Conservation (phyloP, 495 filamentous ascomycete species). For the Trichoderma asperelloides region DNA sequence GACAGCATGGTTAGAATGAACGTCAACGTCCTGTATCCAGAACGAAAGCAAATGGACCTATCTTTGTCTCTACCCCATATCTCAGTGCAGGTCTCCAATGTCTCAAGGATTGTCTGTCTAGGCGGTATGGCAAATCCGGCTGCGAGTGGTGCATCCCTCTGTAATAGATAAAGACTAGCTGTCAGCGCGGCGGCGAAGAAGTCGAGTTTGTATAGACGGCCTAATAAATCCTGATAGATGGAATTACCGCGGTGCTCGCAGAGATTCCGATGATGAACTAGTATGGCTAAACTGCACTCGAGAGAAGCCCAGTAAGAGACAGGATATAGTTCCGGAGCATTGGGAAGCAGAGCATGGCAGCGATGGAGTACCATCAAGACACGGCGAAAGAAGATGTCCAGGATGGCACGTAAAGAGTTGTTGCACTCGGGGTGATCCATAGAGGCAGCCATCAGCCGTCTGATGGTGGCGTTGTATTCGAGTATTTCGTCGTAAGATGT, state of each 20-base stretch:
- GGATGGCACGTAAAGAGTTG: background rate
- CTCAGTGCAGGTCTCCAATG: background rate
- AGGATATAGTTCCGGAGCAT: background rate
- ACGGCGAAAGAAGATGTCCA: background rate
- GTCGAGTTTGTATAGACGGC: background rate
- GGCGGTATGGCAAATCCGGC: background rate
- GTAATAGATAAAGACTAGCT: background rate
- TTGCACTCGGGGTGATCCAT: background rate
- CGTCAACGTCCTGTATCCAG: background rate
- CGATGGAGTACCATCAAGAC: background rate
- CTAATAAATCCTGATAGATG: background rate
- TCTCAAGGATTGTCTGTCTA: background rate
- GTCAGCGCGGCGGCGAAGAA: background rate
- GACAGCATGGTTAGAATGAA: background rate
- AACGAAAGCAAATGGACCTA: background rate
- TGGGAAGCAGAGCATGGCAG: background rate
- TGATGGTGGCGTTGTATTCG: background rate
- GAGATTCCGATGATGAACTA: background rate
- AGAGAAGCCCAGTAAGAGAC: constrained; percentile 2
- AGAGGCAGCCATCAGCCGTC: background rate
- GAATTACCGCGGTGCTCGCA: background rate
- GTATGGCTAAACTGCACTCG: background rate
- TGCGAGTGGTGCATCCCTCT: background rate
- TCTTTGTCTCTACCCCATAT: background rate
- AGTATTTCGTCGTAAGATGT: background rate